Conservation (phyloP, 202 grass and related monocot genomes). For the Elaeis oleifera region DNA sequence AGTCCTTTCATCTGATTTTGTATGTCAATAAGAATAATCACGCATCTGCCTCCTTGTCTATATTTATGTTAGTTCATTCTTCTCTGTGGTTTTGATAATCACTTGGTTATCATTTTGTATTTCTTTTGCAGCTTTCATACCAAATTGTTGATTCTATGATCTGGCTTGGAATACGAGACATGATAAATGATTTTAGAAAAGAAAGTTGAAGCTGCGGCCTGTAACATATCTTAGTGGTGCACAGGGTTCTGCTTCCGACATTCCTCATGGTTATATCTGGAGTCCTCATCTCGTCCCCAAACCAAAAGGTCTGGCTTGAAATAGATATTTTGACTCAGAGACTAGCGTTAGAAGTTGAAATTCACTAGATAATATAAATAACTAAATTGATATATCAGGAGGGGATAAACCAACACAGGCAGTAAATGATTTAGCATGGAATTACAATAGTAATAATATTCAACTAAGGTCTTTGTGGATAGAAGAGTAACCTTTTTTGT, state of each 20-base stretch:
- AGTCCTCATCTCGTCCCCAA: constrained; percentile 93
- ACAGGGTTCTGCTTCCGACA: constrained; percentile 60
- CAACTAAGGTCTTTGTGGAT: too few relatives aligned
- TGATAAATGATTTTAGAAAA: constrained; percentile 99
- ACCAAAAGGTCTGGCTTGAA: constrained; percentile 41
- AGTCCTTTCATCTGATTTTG: too few relatives aligned
- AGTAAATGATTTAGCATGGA: too few relatives aligned
- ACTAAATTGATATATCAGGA: too few relatives aligned
- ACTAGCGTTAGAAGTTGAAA: too few relatives aligned
- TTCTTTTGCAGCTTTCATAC: constrained; percentile 71
- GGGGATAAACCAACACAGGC: too few relatives aligned
- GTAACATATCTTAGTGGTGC: constrained; percentile 88
- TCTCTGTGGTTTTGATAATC: constrained; percentile 7
- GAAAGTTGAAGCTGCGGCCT: constrained; percentile 81
- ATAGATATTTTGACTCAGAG: neutral
- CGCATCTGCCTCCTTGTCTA: too few relatives aligned
- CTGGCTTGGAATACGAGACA: constrained; percentile 96
- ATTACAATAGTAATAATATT: too few relatives aligned
- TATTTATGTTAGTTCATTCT: neutral
- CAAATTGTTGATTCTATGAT: constrained; percentile 99
- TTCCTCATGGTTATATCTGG: constrained; percentile 97
- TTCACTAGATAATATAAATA: too few relatives aligned
- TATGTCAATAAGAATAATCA: too few relatives aligned
- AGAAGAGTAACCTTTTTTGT: too few relatives aligned
- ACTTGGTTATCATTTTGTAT: constrained; percentile 7